Evolutionary conservation across 2,329 filamentous ascomycete genomes (phyloP).

Genomic region (Colletotrichum karsti): DNA sequence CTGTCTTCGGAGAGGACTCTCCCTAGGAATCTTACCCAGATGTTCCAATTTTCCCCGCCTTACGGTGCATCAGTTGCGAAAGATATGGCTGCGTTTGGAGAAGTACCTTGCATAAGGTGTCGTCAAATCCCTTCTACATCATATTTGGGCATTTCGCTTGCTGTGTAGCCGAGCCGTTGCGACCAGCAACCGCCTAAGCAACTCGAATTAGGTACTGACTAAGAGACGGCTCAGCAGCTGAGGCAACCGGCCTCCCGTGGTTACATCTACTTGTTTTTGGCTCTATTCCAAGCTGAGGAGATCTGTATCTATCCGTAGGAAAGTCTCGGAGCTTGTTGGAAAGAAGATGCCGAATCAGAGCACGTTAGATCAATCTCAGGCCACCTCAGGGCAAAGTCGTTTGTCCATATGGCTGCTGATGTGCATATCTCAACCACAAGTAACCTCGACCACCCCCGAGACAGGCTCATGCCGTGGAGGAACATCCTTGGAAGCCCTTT

Average conservation of each 20-base stretch:
- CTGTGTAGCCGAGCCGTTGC: conserved; percentile 14
- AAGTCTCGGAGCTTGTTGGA: neutral
- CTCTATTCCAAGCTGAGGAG: too few relatives aligned
- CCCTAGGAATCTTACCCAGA: neutral
- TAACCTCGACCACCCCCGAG: neutral
- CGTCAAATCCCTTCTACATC: conserved; percentile 7
- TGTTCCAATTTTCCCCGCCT: neutral
- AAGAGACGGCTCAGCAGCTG: neutral
- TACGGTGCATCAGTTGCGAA: neutral
- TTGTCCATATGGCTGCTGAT: neutral
- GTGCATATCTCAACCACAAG: conserved; percentile 1
- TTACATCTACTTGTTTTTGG: neutral
- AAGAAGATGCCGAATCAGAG: neutral
- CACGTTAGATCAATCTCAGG: neutral
- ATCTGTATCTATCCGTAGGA: neutral
- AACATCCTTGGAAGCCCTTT: conserved; percentile 22
- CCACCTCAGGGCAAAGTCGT: conserved; percentile 12
- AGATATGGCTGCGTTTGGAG: conserved; percentile 8
- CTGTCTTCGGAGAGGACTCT: neutral
- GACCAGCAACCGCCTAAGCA: conserved; percentile 20
- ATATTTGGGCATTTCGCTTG: conserved; percentile 25
- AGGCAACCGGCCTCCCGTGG: neutral
- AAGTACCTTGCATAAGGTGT: conserved; percentile 23
- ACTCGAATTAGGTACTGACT: neutral
- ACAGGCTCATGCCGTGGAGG: conserved; percentile 14